Conservation (phyloP, 2,329 filamentous ascomycete species). For the Fusarium torulosum region DNA sequence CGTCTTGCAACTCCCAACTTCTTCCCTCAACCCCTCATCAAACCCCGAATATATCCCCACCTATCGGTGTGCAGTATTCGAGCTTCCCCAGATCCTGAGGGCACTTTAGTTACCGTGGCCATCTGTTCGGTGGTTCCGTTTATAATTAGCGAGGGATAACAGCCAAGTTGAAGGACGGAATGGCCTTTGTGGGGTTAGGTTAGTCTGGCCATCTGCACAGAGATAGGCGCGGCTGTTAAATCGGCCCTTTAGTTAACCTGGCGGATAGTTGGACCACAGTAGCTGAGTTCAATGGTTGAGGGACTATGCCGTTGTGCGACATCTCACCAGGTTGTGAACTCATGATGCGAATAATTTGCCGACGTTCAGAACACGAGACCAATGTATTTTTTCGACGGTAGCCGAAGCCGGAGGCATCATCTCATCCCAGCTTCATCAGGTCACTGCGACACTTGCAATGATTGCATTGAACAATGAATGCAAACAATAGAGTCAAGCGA, state of each 20-base stretch:
- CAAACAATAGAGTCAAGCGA: not conserved
- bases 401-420: not conserved
- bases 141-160: constrained; percentile 3
- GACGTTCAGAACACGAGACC: not conserved
- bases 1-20: not conserved
- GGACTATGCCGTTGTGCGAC: not conserved
- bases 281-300: not conserved
- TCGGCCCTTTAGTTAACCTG: constrained; percentile 18
- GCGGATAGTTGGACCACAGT: not conserved
- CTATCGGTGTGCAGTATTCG: constrained; percentile 42
- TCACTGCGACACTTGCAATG: not conserved
- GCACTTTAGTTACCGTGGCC: constrained; percentile 31
- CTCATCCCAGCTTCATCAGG: not conserved
- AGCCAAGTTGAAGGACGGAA: not conserved
- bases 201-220: constrained; percentile 1
- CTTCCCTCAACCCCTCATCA: constrained; percentile 23
- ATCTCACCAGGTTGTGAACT: constrained; percentile 3
- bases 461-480: not conserved
- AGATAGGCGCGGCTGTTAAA: constrained; percentile 33
- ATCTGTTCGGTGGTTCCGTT: constrained; percentile 25
- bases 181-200: constrained; percentile 37
- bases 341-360: constrained; percentile 16
- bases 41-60: constrained; percentile 45
- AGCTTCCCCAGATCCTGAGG: constrained; percentile 28
- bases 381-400: not conserved